These are phyloP conservation scores for Diaporthe batatas DNA, from an alignment of 2,329 filamentous ascomycete genomes.

Conservation along the genomic window DNA sequence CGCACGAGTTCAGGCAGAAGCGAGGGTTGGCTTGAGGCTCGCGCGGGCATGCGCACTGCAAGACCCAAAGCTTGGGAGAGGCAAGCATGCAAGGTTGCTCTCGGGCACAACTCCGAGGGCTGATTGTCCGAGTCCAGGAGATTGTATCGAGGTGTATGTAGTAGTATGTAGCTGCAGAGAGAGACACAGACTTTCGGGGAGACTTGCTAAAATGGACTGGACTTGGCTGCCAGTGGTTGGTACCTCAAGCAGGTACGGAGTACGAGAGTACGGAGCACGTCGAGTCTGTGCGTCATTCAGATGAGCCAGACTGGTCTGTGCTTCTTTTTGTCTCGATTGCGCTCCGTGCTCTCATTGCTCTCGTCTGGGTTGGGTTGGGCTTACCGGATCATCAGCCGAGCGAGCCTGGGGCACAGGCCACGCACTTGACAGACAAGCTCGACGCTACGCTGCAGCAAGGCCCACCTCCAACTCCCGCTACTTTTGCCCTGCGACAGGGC, in stretches of 20 bases:
- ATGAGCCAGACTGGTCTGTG: background rate
- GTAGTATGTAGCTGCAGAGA: no score
- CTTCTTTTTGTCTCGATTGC: background rate
- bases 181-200: no score
- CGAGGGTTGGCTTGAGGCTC: background rate
- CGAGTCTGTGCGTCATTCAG: slow-evolving; percentile 5
- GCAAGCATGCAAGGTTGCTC: background rate
- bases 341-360: slow-evolving; percentile 11
- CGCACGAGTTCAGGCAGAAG: slow-evolving; percentile 29
- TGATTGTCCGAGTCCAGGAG: background rate
- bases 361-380: slow-evolving; percentile 5
- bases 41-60: background rate
- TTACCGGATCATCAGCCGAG: slow-evolving; percentile 36
- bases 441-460: slow-evolving; percentile 15
- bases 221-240: background rate
- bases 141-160: no score
- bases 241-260: background rate
- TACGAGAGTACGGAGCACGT: no score
- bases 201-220: background rate
- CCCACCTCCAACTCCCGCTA: slow-evolving; percentile 5
- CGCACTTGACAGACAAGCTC: slow-evolving; percentile 23
- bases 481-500: slow-evolving; percentile 22
- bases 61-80: background rate
- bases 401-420: slow-evolving; percentile 32
- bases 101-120: background rate